These are phyloP conservation scores for Hypoxylon lenormandii DNA, from an alignment of 495 filamentous ascomycete species.

Conservation along the genomic window DNA sequence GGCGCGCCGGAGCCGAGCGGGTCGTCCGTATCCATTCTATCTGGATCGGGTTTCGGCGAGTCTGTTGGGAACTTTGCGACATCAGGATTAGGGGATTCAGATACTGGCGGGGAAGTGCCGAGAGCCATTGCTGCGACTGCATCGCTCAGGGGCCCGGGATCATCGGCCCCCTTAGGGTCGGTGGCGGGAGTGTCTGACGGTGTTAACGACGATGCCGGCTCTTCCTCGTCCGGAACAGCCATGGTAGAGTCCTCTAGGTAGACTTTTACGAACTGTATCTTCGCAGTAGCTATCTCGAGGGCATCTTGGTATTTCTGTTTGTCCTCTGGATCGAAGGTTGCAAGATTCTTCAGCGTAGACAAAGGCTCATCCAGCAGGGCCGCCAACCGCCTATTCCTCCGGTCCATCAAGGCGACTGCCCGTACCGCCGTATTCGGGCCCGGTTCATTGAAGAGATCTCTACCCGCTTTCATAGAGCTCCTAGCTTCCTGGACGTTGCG, in stretches of 20 bases:
- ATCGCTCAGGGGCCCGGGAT: constrained; percentile 35
- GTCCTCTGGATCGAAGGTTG: constrained; percentile 53
- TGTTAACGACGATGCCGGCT: constrained; percentile 22
- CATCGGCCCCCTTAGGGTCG: constrained; percentile 28
- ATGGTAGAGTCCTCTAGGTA: constrained; percentile 76
- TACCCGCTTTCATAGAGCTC: constrained; percentile 48
- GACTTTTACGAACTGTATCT: constrained; percentile 80
- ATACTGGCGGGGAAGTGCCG: constrained; percentile 17
- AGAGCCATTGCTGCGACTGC: constrained; percentile 46
- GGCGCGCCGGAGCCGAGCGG: constrained; percentile 27
- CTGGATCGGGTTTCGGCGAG: constrained; percentile 14
- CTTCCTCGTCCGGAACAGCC: constrained; percentile 64
- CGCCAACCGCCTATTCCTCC: constrained; percentile 78
- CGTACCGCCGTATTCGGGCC: constrained; percentile 33
- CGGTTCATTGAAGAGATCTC: constrained; percentile 48
- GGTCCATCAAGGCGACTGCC: constrained; percentile 67
- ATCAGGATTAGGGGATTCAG: constrained; percentile 10
- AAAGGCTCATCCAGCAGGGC: constrained; percentile 78
- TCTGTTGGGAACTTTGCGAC: constrained; percentile 3
- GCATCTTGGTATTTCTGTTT: constrained; percentile 57
- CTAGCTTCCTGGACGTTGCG: constrained; percentile 62
- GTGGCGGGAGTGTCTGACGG: constrained; percentile 18
- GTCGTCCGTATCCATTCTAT: constrained; percentile 34
- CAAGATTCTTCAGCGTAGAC: constrained; percentile 70
- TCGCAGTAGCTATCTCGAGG: constrained; percentile 75